These are phyloP conservation scores for Aspergillus sp. DNA, from an alignment of 2,329 filamentous ascomycete species.

Conservation along the genomic window DNA sequence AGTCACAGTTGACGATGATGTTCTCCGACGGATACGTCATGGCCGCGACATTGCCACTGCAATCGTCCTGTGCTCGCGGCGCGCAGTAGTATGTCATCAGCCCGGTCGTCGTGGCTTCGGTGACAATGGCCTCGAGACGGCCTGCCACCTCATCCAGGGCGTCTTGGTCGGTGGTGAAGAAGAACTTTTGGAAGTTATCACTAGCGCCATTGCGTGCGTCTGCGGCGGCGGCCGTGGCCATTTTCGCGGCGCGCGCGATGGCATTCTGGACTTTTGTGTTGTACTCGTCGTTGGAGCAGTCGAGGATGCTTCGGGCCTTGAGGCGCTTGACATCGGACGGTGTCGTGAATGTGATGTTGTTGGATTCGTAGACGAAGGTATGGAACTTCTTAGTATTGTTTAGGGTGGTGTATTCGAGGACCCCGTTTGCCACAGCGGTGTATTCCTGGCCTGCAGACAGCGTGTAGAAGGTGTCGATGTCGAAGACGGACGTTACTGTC, in stretches of 20 bases:
- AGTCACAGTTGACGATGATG: conserved; percentile 20
- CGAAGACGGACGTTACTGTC: conserved; percentile 19
- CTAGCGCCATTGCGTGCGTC: conserved; percentile 17
- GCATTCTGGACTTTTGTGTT: conserved; percentile 11
- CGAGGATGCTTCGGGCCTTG: conserved; percentile 11
- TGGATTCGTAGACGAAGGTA: conserved; percentile 13
- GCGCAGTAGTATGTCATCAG: conserved; percentile 20
- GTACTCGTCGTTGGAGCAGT: conserved; percentile 14
- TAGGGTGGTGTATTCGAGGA: conserved; percentile 15
- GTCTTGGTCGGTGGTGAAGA: conserved; percentile 13
- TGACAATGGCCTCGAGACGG: conserved; percentile 19
- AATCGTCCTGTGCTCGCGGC: conserved; percentile 15
- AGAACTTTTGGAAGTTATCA: conserved; percentile 19
- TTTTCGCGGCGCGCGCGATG: conserved; percentile 16
- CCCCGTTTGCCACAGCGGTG: conserved; percentile 14
- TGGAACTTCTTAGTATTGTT: conserved; percentile 9
- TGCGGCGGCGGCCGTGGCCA: conserved; percentile 17
- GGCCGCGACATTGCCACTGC: conserved; percentile 20
- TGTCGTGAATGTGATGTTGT: conserved; percentile 12
- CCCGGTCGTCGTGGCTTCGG: conserved; percentile 17
- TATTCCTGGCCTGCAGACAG: conserved; percentile 16
- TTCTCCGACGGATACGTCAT: conserved; percentile 19
- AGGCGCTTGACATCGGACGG: conserved; percentile 4
- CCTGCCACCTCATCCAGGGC: conserved; percentile 16
- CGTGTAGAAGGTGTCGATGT: conserved; percentile 16